A percentile compares a stretch with the other conserved stretches of the same genome.
These are phyloP conservation scores for Fusarium bactridioides DNA, from an alignment of 2,329 filamentous ascomycete species.

Conservation along the genomic window DNA sequence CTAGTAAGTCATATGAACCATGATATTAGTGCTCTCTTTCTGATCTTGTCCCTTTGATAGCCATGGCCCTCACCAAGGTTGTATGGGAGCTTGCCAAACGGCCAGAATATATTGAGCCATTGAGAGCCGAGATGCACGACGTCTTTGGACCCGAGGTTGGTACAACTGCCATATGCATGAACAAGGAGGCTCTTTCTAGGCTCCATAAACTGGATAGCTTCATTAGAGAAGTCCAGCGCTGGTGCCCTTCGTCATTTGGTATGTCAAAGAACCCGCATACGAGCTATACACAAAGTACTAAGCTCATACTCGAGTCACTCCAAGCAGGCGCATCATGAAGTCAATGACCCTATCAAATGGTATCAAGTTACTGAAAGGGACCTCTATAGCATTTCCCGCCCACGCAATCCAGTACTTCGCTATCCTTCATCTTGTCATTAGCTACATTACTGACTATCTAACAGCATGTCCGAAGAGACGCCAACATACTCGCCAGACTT, in stretches of 20 bases:
- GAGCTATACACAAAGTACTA: rapidly evolving
- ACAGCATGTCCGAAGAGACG: neutral
- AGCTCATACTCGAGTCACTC: neutral
- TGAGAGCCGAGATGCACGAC: neutral
- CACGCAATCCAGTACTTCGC: neutral
- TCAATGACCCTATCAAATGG: neutral
- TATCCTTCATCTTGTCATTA: rapidly evolving
- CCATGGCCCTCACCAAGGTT: neutral
- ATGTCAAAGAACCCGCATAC: neutral
- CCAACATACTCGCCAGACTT: neutral
- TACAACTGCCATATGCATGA: rapidly evolving
- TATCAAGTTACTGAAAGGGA: neutral
- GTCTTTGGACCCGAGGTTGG: rapidly evolving
- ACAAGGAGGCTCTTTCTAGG: neutral
- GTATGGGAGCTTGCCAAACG: neutral
- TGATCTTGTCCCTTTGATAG: rapidly evolving
- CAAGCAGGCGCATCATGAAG: neutral
- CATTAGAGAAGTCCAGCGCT: neutral
- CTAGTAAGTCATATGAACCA: neutral
- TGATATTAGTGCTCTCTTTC: rapidly evolving
- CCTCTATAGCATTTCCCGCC: neutral
- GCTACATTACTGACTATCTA: neutral
- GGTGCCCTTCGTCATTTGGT: neutral
- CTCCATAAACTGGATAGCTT: neutral
- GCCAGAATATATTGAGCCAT: neutral